phyloP scores from a whole-genome alignment of 2,329 filamentous ascomycete genomes.

The Xylariaceae sp. region DNA sequence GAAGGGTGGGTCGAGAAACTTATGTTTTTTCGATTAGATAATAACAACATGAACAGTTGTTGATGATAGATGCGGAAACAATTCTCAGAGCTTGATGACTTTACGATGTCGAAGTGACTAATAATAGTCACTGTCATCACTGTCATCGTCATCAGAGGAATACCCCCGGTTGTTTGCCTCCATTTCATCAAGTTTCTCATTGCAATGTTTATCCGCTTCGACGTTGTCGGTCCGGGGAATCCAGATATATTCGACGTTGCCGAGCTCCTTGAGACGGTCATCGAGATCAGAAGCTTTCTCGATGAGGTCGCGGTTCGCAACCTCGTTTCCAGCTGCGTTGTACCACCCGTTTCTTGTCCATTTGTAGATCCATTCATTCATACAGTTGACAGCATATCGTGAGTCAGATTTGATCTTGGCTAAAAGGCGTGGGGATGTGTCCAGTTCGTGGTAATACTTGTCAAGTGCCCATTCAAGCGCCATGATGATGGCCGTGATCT shows the following conservation, averaged over 20 bases:
- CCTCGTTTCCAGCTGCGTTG: slow-evolving; percentile 25
- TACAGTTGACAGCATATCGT: slow-evolving; percentile 32
- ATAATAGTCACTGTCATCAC: too few species aligned
- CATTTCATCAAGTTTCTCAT: slow-evolving; percentile 28
- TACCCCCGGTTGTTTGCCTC: too few species aligned
- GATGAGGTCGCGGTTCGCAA: slow-evolving; percentile 36
- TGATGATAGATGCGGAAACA: too few species aligned
- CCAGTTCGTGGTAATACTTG: slow-evolving; percentile 19
- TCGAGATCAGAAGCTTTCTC: slow-evolving; percentile 26
- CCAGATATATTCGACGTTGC: slow-evolving; percentile 31
- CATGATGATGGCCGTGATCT: slow-evolving; percentile 39
- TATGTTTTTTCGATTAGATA: too few species aligned
- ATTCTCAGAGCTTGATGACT: too few species aligned
- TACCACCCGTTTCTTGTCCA: slow-evolving; percentile 33
- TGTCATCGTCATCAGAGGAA: too few species aligned
- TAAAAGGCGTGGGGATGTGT: slow-evolving; percentile 14
- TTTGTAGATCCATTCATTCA: slow-evolving; percentile 30
- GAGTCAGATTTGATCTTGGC: slow-evolving; percentile 36
- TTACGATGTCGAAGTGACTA: too few species aligned
- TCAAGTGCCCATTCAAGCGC: slow-evolving; percentile 45
- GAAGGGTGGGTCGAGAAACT: too few species aligned
- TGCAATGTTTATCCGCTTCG: slow-evolving; percentile 30
- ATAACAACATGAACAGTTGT: too few species aligned
- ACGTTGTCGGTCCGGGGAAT: slow-evolving; percentile 32
- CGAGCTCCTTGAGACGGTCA: slow-evolving; percentile 21